Evolutionary conservation across 371 early-diverging fungal genomes (phyloP).

Genomic region (Zancudomyces culisetae): DNA sequence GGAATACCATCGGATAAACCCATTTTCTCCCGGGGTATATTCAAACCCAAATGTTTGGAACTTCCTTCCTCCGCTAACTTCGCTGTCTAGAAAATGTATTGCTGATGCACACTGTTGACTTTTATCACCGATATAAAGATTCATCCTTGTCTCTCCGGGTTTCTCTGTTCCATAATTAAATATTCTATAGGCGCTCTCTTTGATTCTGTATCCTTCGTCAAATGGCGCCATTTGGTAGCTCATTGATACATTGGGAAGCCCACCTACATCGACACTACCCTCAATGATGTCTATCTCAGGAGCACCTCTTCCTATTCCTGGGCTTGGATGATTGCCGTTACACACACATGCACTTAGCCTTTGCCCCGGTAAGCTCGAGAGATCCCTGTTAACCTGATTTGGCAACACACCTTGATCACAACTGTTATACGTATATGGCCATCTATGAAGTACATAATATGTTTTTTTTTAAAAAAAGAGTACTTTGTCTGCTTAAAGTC

Average conservation of each 20-base stretch:
- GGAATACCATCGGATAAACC: slow-evolving; percentile 26
- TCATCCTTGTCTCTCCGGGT: slow-evolving; percentile 15
- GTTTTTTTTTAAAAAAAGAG: too few species aligned
- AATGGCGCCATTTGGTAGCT: slow-evolving; percentile 30
- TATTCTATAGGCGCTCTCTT: slow-evolving; percentile 8
- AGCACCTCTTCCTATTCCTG: slow-evolving; percentile 31
- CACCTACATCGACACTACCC: slow-evolving; percentile 17
- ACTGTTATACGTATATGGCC: slow-evolving; percentile 34
- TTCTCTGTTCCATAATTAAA: background rate
- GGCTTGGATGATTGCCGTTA: slow-evolving; percentile 27
- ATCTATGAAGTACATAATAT: slow-evolving; percentile 5
- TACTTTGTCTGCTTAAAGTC: too few species aligned
- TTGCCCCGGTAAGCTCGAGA: slow-evolving; percentile 27
- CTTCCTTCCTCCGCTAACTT: slow-evolving; percentile 13
- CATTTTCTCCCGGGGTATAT: slow-evolving; percentile 24
- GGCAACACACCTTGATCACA: slow-evolving; percentile 30
- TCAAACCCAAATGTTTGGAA: slow-evolving; percentile 28
- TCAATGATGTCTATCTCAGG: slow-evolving; percentile 38
- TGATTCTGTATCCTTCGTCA: slow-evolving; percentile 20
- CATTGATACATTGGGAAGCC: slow-evolving; percentile 20
- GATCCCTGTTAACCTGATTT: slow-evolving; percentile 28
- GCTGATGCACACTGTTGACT: slow-evolving; percentile 27
- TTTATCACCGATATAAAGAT: slow-evolving; percentile 24
- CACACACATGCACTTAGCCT: slow-evolving; percentile 32
- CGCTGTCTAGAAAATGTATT: slow-evolving; percentile 19